Conservation (phyloP, 352 stramenopile genomes). For the Chrysophaeum taylorii region DNA sequence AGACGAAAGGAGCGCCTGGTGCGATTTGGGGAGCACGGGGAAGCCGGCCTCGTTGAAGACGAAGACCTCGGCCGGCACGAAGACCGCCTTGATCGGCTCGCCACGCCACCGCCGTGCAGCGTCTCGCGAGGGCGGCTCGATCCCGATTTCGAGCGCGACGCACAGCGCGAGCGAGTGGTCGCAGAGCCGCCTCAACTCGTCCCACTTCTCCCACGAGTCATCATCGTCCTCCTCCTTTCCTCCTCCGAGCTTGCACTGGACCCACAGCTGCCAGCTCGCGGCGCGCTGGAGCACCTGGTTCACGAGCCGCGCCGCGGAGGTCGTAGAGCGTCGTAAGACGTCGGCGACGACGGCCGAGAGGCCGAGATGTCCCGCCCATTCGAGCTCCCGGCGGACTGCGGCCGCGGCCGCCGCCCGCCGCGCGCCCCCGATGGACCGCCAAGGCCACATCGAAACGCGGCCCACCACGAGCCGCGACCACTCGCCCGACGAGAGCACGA, state of each 20-base stretch:
- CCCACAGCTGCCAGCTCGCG: conserved; percentile 23
- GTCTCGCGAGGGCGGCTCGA: conserved; percentile 43
- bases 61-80: conserved; percentile 78
- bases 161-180: conserved; percentile 65
- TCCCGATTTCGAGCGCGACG: conserved; percentile 68
- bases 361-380: conserved; percentile 86
- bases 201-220: conserved; percentile 58
- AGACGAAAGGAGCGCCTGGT: conserved; percentile 64
- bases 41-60: conserved; percentile 88
- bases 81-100: conserved; percentile 68
- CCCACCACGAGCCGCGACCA: conserved; percentile 11
- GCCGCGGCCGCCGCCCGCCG: conserved; percentile 16
- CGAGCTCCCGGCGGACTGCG: conserved; percentile 77
- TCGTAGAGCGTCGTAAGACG: conserved; percentile 7
- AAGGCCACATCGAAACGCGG: neutral
- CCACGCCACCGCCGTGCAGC: conserved; percentile 67
- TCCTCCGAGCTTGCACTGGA: conserved; percentile 20
- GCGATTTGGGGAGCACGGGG: conserved; percentile 78
- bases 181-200: conserved; percentile 60
- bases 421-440: neutral
- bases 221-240: too few species aligned
- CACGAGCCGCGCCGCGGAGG: neutral
- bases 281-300: neutral
- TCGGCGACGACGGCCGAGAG: conserved; percentile 68
- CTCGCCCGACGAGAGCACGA: neutral